A percentile compares a stretch with the other conserved stretches of the same genome.
Conservation (phyloP, 75 land plant species). For the Azolla pinnata region DNA sequence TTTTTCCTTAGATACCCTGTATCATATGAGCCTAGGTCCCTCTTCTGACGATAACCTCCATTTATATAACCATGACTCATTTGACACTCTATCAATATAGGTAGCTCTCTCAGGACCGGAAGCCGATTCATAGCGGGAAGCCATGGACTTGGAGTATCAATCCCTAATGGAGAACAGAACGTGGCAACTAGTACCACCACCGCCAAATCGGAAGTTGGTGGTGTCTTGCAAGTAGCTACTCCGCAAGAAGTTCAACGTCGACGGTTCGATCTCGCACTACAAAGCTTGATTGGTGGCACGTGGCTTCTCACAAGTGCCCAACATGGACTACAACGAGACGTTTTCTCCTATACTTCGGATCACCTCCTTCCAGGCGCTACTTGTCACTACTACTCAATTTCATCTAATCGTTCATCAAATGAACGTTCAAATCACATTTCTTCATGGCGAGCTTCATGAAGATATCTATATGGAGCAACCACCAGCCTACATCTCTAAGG, state of each 20-base stretch:
- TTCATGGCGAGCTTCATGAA: slow-evolving; percentile 9
- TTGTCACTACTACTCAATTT: slow-evolving; percentile 6
- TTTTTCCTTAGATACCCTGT: no score
- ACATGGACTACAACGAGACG: slow-evolving; percentile 7
- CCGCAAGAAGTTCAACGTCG: slow-evolving; percentile 1
- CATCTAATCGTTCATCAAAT: neutral
- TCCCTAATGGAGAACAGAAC: slow-evolving; percentile 9
- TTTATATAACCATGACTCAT: no score
- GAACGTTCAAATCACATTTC: neutral
- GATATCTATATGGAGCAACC: slow-evolving; percentile 16
- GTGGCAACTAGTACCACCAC: neutral
- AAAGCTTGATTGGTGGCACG: slow-evolving; percentile 15
- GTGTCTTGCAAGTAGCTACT: slow-evolving; percentile 16
- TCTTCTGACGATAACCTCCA: no score
- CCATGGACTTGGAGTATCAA: slow-evolving; percentile 14
- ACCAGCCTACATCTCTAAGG: neutral
- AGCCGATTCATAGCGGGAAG: slow-evolving; percentile 11
- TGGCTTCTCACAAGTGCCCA: slow-evolving; percentile 9
- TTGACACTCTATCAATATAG: no score
- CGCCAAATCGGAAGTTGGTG: neutral
- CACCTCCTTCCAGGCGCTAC: neutral
- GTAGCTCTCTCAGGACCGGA: no score
- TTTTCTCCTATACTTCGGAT: slow-evolving; percentile 12
- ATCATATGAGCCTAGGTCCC: no score
- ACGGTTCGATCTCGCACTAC: slow-evolving; percentile 9